Percentiles rank a stretch among this genome's conserved stretches.
These are phyloP conservation scores for Rhododendron molle DNA, from an alignment of 148 eudicot species.

Conservation along the genomic window DNA sequence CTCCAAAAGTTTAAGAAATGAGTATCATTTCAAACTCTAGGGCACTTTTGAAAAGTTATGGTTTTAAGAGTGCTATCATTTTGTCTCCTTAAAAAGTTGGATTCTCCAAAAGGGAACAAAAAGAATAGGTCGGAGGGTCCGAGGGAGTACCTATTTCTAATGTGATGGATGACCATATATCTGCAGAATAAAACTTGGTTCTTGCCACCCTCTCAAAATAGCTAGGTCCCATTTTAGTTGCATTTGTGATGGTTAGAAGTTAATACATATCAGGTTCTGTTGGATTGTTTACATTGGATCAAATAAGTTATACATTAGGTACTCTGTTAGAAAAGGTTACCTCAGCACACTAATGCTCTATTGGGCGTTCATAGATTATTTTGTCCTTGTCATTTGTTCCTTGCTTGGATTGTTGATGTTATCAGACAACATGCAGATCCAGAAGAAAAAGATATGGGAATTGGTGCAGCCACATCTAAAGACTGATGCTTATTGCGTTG, in stretches of 20 bases:
- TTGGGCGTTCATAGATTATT: not conserved
- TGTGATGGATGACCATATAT: not conserved
- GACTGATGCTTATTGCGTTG: slow-evolving; percentile 64
- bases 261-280: not conserved
- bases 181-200: not conserved
- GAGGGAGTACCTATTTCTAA: not conserved
- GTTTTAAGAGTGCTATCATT: not conserved
- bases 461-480: slow-evolving; percentile 82
- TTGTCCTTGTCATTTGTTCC: not conserved
- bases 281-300: not conserved
- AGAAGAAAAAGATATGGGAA: slow-evolving; percentile 98
- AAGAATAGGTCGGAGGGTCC: not conserved
- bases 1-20: not conserved
- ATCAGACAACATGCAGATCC: slow-evolving; percentile 46
- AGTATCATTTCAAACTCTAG: not conserved
- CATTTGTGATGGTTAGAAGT: not conserved
- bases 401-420: not conserved
- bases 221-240: not conserved
- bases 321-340: not conserved
- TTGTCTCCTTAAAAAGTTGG: not conserved
- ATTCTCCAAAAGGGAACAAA: not conserved
- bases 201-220: not conserved
- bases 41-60: not conserved
- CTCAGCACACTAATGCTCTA: not conserved
- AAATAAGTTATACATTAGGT: not conserved